These are phyloP conservation scores for Salicornia ramosissima DNA, from an alignment of 148 eudicot species.

Conservation along the genomic window DNA sequence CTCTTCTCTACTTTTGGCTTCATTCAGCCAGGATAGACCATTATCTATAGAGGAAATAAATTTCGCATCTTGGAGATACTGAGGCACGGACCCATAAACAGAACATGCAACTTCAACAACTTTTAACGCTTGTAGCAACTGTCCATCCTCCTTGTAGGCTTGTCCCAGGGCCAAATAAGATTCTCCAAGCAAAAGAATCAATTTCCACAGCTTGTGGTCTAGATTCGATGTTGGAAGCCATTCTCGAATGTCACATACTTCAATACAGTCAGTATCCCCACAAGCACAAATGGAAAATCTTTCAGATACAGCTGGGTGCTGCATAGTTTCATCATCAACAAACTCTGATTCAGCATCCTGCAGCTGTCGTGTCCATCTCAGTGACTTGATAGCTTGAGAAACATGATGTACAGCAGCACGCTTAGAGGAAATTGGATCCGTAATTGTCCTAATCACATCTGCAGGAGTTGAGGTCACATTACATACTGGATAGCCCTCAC, in stretches of 20 bases:
- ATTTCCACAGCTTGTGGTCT: slow-evolving; percentile 90
- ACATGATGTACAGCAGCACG: slow-evolving; percentile 93
- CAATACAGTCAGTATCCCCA: slow-evolving; percentile 94
- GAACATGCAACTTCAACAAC: slow-evolving; percentile 79
- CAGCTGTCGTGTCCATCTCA: slow-evolving; percentile 81
- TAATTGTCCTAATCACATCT: slow-evolving; percentile 37
- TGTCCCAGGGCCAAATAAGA: slow-evolving; percentile 89
- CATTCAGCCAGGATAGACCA: slow-evolving; percentile 30
- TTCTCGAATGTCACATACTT: slow-evolving; percentile 82
- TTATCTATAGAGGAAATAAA: slow-evolving; percentile 76
- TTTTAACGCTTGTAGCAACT: slow-evolving; percentile 73
- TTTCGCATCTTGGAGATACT: slow-evolving; percentile 61
- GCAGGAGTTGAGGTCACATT: slow-evolving; percentile 33
- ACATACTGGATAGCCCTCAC: slow-evolving; percentile 25
- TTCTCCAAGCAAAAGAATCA: slow-evolving; percentile 92
- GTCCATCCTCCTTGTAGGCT: slow-evolving; percentile 72
- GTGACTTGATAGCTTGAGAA: slow-evolving; percentile 92
- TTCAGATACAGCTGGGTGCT: slow-evolving; percentile 18
- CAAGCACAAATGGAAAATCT: slow-evolving; percentile 83
- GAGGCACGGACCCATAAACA: slow-evolving; percentile 97
- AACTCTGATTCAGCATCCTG: slow-evolving; percentile 39
- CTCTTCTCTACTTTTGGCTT: slow-evolving; percentile 27
- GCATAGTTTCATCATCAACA: slow-evolving; percentile 26
- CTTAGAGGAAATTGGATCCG: slow-evolving; percentile 72
- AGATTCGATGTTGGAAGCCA: slow-evolving; percentile 89